Conservation (phyloP, 352 stramenopile species). For the Globisporangium camurandrum region DNA sequence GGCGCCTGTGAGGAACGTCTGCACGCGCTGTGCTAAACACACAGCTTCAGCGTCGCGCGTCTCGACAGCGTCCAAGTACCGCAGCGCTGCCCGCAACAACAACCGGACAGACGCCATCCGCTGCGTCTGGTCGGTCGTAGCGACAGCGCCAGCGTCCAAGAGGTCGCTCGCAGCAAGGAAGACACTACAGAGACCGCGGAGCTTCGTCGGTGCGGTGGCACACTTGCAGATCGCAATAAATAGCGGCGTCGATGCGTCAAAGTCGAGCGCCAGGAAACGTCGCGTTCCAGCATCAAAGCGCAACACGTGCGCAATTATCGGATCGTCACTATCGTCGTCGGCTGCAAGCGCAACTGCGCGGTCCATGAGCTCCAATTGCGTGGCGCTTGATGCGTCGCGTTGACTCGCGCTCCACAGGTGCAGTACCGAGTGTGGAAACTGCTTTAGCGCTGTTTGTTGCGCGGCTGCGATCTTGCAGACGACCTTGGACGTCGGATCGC, state of each 20-base stretch:
- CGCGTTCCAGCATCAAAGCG: constrained; percentile 29
- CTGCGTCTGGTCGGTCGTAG: constrained; percentile 12
- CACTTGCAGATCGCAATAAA: constrained; percentile 33
- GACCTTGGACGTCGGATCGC: constrained; percentile 4
- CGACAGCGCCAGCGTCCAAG: background rate
- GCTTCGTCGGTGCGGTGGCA: constrained; percentile 21
- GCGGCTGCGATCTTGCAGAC: background rate
- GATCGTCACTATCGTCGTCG: constrained; percentile 14
- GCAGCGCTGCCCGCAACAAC: constrained; percentile 27
- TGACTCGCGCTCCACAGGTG: constrained; percentile 27
- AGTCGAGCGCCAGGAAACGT: constrained; percentile 18
- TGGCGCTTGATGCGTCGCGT: background rate
- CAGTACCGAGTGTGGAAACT: constrained; percentile 22
- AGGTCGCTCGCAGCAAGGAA: constrained; percentile 31
- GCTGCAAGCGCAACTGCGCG: constrained; percentile 6
- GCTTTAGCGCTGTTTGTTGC: constrained; percentile 12
- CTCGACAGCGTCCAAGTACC: constrained; percentile 18
- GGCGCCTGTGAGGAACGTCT: constrained; percentile 13
- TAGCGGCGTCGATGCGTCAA: constrained; percentile 18
- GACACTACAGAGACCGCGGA: constrained; percentile 31
- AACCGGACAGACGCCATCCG: constrained; percentile 25
- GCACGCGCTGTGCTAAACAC: constrained; percentile 22
- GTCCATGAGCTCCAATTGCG: background rate
- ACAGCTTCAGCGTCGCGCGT: constrained; percentile 20
- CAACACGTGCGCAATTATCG: constrained; percentile 29